phyloP scores from a whole-genome alignment of 805 yeast species.

The Candida nemodendra region DNA sequence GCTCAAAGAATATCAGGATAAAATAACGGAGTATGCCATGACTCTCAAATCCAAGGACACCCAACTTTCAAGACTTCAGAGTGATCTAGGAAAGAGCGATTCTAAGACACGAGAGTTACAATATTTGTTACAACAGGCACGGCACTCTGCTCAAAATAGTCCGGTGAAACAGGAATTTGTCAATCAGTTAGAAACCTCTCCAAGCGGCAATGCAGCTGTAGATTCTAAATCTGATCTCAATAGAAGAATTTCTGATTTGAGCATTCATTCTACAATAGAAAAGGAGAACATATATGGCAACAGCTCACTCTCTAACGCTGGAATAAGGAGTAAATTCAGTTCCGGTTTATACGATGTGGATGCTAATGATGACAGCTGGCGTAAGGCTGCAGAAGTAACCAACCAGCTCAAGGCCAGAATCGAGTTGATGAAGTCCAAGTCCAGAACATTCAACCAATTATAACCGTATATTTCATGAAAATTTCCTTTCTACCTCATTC shows the following conservation, averaged over 20 bases:
- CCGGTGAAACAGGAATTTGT: slow-evolving; percentile 15
- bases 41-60: slow-evolving; percentile 67
- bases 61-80: slow-evolving; percentile 56
- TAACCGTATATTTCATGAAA: slow-evolving; percentile 2
- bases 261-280: slow-evolving; percentile 27
- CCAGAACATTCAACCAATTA: slow-evolving; percentile 26
- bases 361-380: slow-evolving; percentile 72
- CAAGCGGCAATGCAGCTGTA: slow-evolving; percentile 1
- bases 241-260: slow-evolving; percentile 33
- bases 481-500: too few relatives aligned
- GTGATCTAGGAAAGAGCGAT: slow-evolving; percentile 61
- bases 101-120: slow-evolving; percentile 36
- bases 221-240: slow-evolving; percentile 27
- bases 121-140: slow-evolving; percentile 17
- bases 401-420: slow-evolving; percentile 81
- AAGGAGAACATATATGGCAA: slow-evolving; percentile 25
- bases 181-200: slow-evolving; percentile 7
- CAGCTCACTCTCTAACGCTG: slow-evolving; percentile 7
- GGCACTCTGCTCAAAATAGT: slow-evolving; percentile 9
- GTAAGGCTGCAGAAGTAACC: slow-evolving; percentile 86
- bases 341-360: slow-evolving; percentile 36
- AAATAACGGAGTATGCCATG: slow-evolving; percentile 49
- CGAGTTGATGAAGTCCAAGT: slow-evolving; percentile 79
- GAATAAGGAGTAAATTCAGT: slow-evolving; percentile 19
- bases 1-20: slow-evolving; percentile 45